Percentiles rank a stretch among this genome's conserved stretches.
phyloP scores from a whole-genome alignment of 495 filamentous ascomycete species.

The Cladorrhinum samala region DNA sequence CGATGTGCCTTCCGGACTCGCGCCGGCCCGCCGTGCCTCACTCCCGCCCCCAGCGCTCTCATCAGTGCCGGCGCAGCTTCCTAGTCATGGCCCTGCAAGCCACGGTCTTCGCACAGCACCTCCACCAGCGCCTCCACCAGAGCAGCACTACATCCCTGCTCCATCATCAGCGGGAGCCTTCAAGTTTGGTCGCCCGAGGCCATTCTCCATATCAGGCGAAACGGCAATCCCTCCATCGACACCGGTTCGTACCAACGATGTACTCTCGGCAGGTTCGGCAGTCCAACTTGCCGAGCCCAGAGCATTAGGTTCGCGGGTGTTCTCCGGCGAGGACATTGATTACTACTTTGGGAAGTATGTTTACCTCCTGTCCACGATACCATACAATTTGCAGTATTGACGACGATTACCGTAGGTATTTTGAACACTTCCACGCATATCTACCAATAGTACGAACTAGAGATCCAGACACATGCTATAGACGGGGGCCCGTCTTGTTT shows the following conservation, averaged over 20 bases:
- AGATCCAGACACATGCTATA: constrained; percentile 38
- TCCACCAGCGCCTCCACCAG: too few species aligned
- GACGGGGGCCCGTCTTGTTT: constrained; percentile 33
- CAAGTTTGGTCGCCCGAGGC: constrained; percentile 11
- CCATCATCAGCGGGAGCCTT: constrained; percentile 2
- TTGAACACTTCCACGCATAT: constrained; percentile 40
- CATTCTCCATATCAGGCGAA: constrained; percentile 12
- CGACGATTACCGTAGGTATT: constrained; percentile 42
- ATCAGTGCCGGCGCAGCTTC: constrained; percentile 10
- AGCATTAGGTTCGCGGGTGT: constrained; percentile 38
- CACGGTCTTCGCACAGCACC: background rate
- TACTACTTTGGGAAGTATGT: constrained; percentile 40
- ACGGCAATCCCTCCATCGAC: constrained; percentile 4
- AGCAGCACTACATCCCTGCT: constrained; percentile 5
- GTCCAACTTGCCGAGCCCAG: constrained; percentile 28
- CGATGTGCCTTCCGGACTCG: constrained; percentile 4
- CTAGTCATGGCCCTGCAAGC: constrained; percentile 3
- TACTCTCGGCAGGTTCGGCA: background rate
- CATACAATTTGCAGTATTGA: constrained; percentile 14
- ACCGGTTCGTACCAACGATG: constrained; percentile 9
- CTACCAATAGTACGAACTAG: constrained; percentile 34
- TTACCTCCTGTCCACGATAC: background rate
- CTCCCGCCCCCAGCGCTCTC: background rate
- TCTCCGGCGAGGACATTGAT: constrained; percentile 41
- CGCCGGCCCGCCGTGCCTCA: background rate